Evolutionary conservation across 2,329 filamentous ascomycete genomes (phyloP), one percentile per base, ranked within the genome.

Genomic region (Ophiostoma tasmaniense): DNA sequence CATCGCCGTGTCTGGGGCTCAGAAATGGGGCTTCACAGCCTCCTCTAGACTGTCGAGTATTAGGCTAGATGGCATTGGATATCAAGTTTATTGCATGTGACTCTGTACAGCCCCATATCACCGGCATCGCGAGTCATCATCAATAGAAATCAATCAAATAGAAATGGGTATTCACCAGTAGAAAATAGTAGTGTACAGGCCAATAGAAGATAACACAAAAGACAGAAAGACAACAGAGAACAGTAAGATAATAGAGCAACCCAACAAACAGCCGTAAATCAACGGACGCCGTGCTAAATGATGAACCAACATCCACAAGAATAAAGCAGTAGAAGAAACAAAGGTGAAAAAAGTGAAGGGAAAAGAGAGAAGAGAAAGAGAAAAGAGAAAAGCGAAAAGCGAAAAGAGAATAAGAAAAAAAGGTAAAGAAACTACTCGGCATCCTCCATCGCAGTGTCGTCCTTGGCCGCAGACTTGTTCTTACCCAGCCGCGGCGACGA

Each of bases 361-460:
- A 65, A 39, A 8, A 37, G 25, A 42, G 37, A 25, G 30, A 10
- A 66, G n/a, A 30, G 25, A 50, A 33, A 55, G 37, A 25, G 17
- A 52, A 39, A n/a, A n/a, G n/a, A n/a, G 17, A 35, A 30, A 67
- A 33, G 39, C 17, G 39, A 17, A 64, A n/a, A 67, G n/a, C n/a
- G 17, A 35, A 30, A 67, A 33, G 39, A 13, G 39, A 17, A 64
- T 14, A 67, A 30, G n/a, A 62, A 52, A n/a, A 25, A 37, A 7
- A 30, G 17, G n/a, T n/a, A n/a, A 66, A 28, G n/a, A 22, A 42
- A 28, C 17, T 37, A 33, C n/a, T 37, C 33, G 11, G 71, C 73
- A 35, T 75, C 75, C 39, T 50, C 72, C 75, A 76, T 76, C 45
- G 72, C 73, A 55, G 74, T 73, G 68, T 78, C 76, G 17, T 69